Evolutionary conservation across 1,284 basidiomycete genomes (phyloP).

Genomic region (Termitomyces sp.): DNA sequence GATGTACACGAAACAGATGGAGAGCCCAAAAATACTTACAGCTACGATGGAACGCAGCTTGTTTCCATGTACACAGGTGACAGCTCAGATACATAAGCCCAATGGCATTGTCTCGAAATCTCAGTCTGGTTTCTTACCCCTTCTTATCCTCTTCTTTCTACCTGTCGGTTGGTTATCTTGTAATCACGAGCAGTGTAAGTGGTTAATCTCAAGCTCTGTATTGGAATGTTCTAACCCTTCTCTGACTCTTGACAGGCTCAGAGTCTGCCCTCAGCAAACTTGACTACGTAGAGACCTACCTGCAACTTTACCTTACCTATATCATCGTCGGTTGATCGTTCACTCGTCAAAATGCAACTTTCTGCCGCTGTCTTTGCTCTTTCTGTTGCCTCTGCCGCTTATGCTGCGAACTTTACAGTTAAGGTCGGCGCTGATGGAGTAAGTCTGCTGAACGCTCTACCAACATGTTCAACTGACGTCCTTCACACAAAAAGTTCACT

Average conservation of each 20-base stretch:
- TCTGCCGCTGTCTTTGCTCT: conserved; percentile 25
- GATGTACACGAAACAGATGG: not conserved
- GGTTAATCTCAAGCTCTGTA: conserved; percentile 4
- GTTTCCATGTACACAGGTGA: conserved; percentile 9
- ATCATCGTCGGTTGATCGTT: conserved; percentile 2
- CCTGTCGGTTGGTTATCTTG: conserved; percentile 6
- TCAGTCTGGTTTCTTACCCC: conserved; percentile 2
- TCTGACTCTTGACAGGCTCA: conserved; percentile 21
- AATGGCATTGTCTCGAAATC: not conserved
- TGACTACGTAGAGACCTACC: conserved; percentile 17
- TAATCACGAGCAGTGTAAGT: conserved; percentile 33
- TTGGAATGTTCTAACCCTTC: not conserved
- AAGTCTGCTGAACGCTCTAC: not conserved
- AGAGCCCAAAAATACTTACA: not conserved
- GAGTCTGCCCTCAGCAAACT: conserved; percentile 16
- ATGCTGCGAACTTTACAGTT: conserved; percentile 20
- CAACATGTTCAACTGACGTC: not conserved
- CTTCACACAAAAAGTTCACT: conserved; percentile 25
- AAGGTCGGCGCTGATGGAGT: conserved; percentile 23
- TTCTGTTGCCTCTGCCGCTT: conserved; percentile 25
- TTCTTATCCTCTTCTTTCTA: not conserved
- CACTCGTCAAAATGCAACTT: conserved; percentile 43
- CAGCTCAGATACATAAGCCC: conserved; percentile 4
- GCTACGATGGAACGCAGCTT: not conserved
- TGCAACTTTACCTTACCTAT: conserved; percentile 12